Conservation (phyloP, 2,329 filamentous ascomycete genomes). For the Fusarium papillatum region DNA sequence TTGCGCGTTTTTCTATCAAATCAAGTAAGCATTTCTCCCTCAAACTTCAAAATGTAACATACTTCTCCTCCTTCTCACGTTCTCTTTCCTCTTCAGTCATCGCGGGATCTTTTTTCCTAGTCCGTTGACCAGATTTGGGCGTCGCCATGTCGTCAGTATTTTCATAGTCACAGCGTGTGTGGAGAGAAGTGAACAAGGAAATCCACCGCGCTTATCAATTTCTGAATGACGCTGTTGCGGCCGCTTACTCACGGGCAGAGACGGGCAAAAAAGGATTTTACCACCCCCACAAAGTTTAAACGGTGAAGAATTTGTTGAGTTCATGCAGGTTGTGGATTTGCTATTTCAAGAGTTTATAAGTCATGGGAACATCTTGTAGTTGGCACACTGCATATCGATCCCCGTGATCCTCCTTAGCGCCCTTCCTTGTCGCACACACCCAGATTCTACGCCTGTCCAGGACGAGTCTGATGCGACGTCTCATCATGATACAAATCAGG, state of each 20-base stretch:
- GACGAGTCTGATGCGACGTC: background rate
- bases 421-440: background rate
- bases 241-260: background rate
- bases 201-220: background rate
- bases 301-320: background rate
- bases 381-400: background rate
- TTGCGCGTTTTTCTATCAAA: slow-evolving; percentile 47
- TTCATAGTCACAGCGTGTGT: background rate
- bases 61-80: slow-evolving; percentile 29
- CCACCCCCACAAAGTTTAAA: background rate
- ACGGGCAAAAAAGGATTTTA: background rate
- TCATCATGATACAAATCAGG: slow-evolving; percentile 24
- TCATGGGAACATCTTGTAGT: background rate
- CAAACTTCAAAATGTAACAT: background rate
- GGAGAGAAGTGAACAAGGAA: background rate
- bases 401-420: background rate
- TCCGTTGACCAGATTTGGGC: background rate
- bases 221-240: background rate
- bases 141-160: slow-evolving; percentile 14
- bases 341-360: background rate
- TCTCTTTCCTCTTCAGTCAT: background rate
- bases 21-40: background rate
- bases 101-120: background rate
- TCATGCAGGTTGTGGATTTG: background rate
- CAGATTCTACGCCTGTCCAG: background rate